Evolutionary conservation across 768 basidiomycete species (phyloP).

Genomic region (Tylopilus balloui): DNA sequence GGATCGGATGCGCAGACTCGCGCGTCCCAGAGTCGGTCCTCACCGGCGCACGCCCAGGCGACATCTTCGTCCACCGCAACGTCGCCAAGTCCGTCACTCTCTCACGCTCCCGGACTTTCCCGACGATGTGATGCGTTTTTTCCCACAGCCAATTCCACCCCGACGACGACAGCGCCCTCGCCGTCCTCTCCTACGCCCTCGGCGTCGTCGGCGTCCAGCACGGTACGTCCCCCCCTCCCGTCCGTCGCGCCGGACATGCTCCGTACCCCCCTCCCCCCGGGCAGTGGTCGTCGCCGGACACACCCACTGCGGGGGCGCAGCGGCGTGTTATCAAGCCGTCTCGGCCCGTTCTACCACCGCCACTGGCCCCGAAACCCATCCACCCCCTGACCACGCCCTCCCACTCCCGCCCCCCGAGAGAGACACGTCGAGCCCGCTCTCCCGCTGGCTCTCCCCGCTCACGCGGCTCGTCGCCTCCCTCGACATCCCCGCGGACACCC

Average conservation of each 20-base stretch:
- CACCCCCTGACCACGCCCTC: not conserved
- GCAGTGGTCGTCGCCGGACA: constrained; percentile 81
- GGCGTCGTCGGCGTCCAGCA: constrained; percentile 68
- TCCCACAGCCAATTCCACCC: constrained; percentile 61
- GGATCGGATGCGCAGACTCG: constrained; percentile 86
- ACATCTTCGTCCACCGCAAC: constrained; percentile 86
- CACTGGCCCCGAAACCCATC: too few species aligned
- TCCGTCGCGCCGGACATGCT: too few species aligned
- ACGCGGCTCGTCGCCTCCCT: constrained; percentile 44
- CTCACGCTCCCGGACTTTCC: too few species aligned
- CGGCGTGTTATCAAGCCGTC: constrained; percentile 47
- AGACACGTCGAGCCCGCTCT: constrained; percentile 39
- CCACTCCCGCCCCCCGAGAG: too few species aligned
- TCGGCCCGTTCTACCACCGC: not conserved
- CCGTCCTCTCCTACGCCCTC: constrained; percentile 74
- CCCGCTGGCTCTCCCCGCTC: constrained; percentile 70
- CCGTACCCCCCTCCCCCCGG: too few species aligned
- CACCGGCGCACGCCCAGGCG: constrained; percentile 71
- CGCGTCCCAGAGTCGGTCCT: constrained; percentile 81
- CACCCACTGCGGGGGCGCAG: constrained; percentile 75
- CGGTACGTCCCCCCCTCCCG: constrained; percentile 45
- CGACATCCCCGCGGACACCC: constrained; percentile 34
- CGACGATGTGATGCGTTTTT: too few species aligned
- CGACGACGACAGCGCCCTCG: constrained; percentile 64
- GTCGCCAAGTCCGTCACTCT: constrained; percentile 68